Base-by-base conservation (phyloP, 768 basidiomycete species). In the Crassisporium funariophilum region DNA sequence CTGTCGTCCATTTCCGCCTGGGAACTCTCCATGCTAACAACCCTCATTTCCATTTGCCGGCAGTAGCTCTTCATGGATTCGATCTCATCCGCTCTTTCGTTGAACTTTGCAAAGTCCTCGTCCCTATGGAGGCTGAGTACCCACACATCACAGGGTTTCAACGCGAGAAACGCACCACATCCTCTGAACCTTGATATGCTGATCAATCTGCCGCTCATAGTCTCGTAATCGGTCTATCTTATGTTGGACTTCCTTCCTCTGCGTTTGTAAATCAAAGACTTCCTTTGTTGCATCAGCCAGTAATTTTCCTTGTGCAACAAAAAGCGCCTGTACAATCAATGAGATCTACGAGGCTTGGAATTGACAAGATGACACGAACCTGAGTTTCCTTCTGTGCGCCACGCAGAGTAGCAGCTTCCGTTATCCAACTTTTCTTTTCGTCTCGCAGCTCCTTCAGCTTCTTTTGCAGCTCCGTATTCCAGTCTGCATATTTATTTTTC, bases 151-250 rank as follows among this genome's bases (percentile, higher is more conserved):
- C 24, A 1, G 15, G 5, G 7, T 11, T 35, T 35, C 31, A 46
- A 39, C 12, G 10, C 24, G 5, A 20, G 3, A 47, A 9, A 65
- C 80, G 22, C 63, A 90, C 93, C 92, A 95, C 54, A 92, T 66
- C 41, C 78, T 76, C 59, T 91, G 88, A 58, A 87, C 78, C 46
- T 83, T 81, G 34, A 85, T 71, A 49, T 91, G 78, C 57, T 93
- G 88, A 42, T 90, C 85, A 35, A 95, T 91, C 55, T 89, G 86
- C n/a, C 70, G 73, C 61, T 97, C 93, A 54, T 94, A 95, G 63
- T 95, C 91, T 40, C 75, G 71, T 34, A 95, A 71, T 13, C 88
- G 79, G 50, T 85, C 82, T 10, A 95, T 79, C 60, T 94, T 94
- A 57, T 88, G 88, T 49, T 84, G 79, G 36, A 77, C 84, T 64